Evolutionary conservation across 257 asterid genomes (phyloP).

Genomic region (Rauvolfia tetraphylla): DNA sequence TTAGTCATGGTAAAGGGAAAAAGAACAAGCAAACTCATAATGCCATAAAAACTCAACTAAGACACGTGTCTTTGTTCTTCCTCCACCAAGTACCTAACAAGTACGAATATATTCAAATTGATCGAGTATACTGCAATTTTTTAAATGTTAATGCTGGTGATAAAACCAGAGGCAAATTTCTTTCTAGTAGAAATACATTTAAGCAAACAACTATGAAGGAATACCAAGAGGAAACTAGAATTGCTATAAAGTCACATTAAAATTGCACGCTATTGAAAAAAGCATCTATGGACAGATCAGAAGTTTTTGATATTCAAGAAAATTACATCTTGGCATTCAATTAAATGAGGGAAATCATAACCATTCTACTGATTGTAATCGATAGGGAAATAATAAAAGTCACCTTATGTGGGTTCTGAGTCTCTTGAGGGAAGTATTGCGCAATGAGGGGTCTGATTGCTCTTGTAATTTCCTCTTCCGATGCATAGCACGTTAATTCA

Average conservation of each 20-base stretch:
- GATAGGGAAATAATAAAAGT: neutral
- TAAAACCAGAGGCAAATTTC: neutral
- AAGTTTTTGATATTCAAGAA: neutral
- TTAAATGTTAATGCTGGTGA: neutral
- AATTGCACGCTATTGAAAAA: neutral
- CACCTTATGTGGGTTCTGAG: constrained; percentile 72
- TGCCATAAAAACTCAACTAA: neutral
- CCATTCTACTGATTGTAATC: neutral
- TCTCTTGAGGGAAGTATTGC: constrained; percentile 67
- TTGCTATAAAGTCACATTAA: too few species aligned
- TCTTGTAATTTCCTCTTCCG: constrained; percentile 80
- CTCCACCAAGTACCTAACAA: neutral
- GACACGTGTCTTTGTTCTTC: neutral
- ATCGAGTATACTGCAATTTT: neutral
- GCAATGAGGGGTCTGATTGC: constrained; percentile 74
- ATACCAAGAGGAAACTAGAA: neutral
- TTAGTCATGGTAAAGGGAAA: neutral
- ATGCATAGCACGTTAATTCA: constrained; percentile 89
- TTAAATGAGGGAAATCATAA: neutral
- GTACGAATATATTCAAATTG: neutral
- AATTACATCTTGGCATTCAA: neutral
- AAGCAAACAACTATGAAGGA: neutral
- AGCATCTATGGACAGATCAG: neutral
- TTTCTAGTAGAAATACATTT: too few species aligned
- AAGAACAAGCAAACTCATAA: neutral